Base-by-base conservation (phyloP, 2,329 filamentous ascomycete genomes). In the Emericellopsis atlantica region DNA sequence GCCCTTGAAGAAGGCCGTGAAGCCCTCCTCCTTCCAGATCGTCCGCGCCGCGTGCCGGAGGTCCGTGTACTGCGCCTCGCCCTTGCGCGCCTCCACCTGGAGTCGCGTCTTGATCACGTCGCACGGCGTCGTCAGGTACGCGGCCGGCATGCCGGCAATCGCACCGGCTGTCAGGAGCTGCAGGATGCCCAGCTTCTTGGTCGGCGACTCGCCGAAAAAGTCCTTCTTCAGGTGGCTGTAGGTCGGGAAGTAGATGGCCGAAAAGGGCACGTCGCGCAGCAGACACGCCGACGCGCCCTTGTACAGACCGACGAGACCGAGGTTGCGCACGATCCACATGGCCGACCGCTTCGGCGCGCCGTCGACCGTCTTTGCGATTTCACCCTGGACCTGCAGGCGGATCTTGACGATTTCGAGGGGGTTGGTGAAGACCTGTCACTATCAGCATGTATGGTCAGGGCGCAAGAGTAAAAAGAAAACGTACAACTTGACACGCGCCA, bases 341-440 rank as follows among this genome's bases (percentile, higher is more conserved):
- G 92, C 92, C 10, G 89, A 95, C 50, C 92, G 84, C 62, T 84
- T 89, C 40, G 85, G 86, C 14, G 83, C 76, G 44, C 81, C 82
- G 48, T 92, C 84, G 22, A 86, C 79, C 37, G 72, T 84, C 69
- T 95, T 96, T 48, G 87, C 82, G 34, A 95, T 80, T 64, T 98
- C 92, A 44, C 92, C 92, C 67, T 98, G 92, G 21, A 98, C 84
- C 63, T 98, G 92, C 40, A 98, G 79, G 49, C 92, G 84, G 58
- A 98, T 98, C 72, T 98, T 98, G 69, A 98, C 92, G 56, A 98
- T 98, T 62, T 98, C 92, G 15, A 98, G 79, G 22, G 92, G 92
- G 62, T 96, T 98, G 51, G 88, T 95, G 65, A 96, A 96, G 52
- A 95, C 79, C 85, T 89, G 18, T 24, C 34, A 35, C 43, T 37